phyloP scores from a whole-genome alignment of 2,329 filamentous ascomycete species.

The Alternaria sp. region DNA sequence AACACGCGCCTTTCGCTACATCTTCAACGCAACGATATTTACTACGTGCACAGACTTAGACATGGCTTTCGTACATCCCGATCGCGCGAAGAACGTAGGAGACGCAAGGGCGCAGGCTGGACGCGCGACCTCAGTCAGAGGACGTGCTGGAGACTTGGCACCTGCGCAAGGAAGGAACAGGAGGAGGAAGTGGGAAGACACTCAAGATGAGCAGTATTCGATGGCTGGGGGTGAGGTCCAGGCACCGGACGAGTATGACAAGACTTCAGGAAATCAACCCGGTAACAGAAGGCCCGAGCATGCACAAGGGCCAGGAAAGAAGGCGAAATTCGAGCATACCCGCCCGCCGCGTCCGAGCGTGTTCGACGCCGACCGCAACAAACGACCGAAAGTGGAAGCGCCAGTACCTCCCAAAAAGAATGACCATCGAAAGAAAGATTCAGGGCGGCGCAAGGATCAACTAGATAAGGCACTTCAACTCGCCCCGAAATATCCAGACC shows the following conservation, averaged over 20 bases:
- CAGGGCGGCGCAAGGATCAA: neutral
- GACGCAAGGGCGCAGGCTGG: neutral
- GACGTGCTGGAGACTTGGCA: neutral
- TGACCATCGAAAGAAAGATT: neutral
- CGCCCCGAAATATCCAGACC: neutral
- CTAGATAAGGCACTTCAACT: neutral
- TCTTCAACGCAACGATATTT: neutral
- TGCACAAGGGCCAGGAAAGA: neutral
- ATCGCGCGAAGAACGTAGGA: neutral
- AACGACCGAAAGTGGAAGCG: neutral
- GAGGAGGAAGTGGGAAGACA: neutral
- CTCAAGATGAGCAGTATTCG: neutral
- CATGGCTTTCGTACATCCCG: neutral
- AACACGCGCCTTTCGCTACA: neutral
- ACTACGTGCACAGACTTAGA: neutral
- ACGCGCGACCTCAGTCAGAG: neutral
- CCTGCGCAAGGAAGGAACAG: neutral
- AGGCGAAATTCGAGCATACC: neutral
- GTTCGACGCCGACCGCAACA: neutral
- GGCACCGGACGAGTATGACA: neutral
- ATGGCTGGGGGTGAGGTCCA: neutral
- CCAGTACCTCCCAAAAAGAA: neutral
- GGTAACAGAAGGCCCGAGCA: neutral
- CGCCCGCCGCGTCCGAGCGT: neutral
- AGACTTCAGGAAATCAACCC: neutral